phyloP scores from a whole-genome alignment of 1,284 basidiomycete genomes.

The Agroathelia rolfsii region DNA sequence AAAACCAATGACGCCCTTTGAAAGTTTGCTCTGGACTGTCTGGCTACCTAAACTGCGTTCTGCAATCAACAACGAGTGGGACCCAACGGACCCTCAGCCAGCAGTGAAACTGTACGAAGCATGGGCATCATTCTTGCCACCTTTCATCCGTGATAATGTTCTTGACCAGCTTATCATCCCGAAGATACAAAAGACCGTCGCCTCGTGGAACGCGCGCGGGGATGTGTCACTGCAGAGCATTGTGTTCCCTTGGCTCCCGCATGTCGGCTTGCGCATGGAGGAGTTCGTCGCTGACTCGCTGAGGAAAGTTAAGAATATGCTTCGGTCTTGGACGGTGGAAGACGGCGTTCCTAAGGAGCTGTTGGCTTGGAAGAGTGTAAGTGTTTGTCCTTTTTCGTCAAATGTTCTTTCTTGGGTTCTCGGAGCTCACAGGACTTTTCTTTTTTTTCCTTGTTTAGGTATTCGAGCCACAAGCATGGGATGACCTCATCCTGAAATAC shows the following conservation, averaged over 20 bases:
- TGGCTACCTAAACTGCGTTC: constrained; percentile 95
- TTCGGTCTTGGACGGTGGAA: constrained; percentile 71
- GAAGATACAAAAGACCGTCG: constrained; percentile 79
- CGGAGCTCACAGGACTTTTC: constrained; percentile 12
- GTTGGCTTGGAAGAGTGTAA: constrained; percentile 70
- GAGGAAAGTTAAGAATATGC: constrained; percentile 70
- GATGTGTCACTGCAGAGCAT: constrained; percentile 65
- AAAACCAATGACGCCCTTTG: constrained; percentile 86
- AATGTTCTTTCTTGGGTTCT: too few species aligned
- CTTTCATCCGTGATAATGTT: constrained; percentile 90
- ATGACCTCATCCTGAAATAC: constrained; percentile 81
- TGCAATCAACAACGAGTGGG: constrained; percentile 90
- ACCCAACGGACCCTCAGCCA: constrained; percentile 59
- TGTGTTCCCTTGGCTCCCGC: constrained; percentile 93
- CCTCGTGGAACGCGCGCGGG: constrained; percentile 67
- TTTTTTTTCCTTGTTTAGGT: constrained; percentile 37
- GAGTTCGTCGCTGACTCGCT: constrained; percentile 78
- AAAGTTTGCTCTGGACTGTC: constrained; percentile 86
- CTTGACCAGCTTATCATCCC: constrained; percentile 93
- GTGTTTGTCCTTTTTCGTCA: constrained; percentile 22
- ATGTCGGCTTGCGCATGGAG: constrained; percentile 73
- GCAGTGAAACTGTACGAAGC: constrained; percentile 80
- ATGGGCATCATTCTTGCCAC: constrained; percentile 82
- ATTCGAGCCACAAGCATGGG: constrained; percentile 79
- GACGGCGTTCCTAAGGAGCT: constrained; percentile 74